phyloP scores from a whole-genome alignment of 305 asterid genomes.

The Salvia sclarea region DNA sequence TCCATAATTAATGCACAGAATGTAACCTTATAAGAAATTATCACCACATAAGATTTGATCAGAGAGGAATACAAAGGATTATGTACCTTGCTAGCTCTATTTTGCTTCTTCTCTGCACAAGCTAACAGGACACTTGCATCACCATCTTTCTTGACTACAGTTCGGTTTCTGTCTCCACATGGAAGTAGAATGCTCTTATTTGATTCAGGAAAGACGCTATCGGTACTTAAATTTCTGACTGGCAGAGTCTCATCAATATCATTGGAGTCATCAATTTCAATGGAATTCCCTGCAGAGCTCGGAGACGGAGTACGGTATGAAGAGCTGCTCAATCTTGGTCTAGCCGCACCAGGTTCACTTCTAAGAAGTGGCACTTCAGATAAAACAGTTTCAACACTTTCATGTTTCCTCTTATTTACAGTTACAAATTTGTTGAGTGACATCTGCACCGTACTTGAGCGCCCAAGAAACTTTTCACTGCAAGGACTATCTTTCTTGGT shows the following conservation, averaged over 20 bases:
- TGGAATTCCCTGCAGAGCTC: conserved; percentile 41
- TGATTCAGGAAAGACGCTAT: conserved; percentile 33
- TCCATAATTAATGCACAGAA: not conserved
- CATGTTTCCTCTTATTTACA: conserved; percentile 86
- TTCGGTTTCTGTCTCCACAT: conserved; percentile 40
- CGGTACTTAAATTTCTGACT: conserved; percentile 42
- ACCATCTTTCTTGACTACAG: conserved; percentile 34
- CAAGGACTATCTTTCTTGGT: conserved; percentile 39
- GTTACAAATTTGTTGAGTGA: conserved; percentile 72
- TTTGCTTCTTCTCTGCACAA: conserved; percentile 35
- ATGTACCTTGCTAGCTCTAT: conserved; percentile 51
- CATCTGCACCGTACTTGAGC: conserved; percentile 53
- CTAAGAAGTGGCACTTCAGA: conserved; percentile 92
- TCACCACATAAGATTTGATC: conserved; percentile 10
- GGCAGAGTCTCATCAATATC: conserved; percentile 38
- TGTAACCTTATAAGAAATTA: conserved; percentile 15
- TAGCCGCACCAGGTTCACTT: conserved; percentile 47
- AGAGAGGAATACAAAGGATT: conserved; percentile 10
- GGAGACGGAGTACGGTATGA: conserved; percentile 33
- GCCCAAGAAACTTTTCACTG: conserved; percentile 34
- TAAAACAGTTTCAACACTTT: conserved; percentile 55
- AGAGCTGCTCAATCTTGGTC: conserved; percentile 44
- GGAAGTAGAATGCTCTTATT: conserved; percentile 39
- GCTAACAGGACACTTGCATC: conserved; percentile 38
- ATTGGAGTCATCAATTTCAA: conserved; percentile 39